These are phyloP conservation scores for Entomortierella beljakovae DNA, from an alignment of 192 early-diverging fungal genomes.

Conservation along the genomic window DNA sequence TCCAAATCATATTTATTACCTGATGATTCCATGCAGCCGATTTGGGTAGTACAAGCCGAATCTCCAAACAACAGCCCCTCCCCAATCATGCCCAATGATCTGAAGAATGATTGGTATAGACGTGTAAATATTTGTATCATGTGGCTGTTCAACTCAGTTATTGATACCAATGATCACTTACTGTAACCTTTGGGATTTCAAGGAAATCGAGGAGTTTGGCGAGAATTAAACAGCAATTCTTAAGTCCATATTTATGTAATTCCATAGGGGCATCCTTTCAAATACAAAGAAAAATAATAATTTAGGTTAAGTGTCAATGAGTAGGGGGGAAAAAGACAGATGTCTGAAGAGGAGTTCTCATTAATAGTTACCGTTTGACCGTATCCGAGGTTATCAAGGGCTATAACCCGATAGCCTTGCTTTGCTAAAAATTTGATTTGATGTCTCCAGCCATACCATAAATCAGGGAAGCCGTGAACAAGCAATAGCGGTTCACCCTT, in stretches of 20 bases:
- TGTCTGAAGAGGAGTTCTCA: too few relatives aligned
- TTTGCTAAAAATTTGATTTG: conserved; percentile 64
- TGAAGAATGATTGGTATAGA: neutral
- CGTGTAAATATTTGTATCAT: too few relatives aligned
- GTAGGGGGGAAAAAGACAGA: too few relatives aligned
- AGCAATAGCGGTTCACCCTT: conserved; percentile 44
- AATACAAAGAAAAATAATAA: too few relatives aligned
- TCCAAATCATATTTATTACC: conserved; percentile 5
- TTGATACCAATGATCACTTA: conserved; percentile 5
- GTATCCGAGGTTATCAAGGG: conserved; percentile 61
- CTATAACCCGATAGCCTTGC: conserved; percentile 71
- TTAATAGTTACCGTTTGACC: conserved; percentile 58
- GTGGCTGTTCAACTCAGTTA: neutral
- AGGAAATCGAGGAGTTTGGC: conserved; percentile 68
- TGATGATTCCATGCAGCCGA: conserved; percentile 42
- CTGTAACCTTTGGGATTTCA: conserved; percentile 58
- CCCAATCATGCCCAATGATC: conserved; percentile 52
- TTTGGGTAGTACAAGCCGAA: conserved; percentile 41
- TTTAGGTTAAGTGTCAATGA: too few relatives aligned
- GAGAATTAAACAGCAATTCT: conserved; percentile 65
- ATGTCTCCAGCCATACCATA: conserved; percentile 59
- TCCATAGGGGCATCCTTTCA: conserved; percentile 51
- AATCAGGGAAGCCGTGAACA: conserved; percentile 57
- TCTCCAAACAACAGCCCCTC: conserved; percentile 49
- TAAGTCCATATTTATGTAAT: conserved; percentile 63